These are phyloP conservation scores for Kodamaea lidongshanica DNA, from an alignment of 805 yeast genomes.

Conservation along the genomic window DNA sequence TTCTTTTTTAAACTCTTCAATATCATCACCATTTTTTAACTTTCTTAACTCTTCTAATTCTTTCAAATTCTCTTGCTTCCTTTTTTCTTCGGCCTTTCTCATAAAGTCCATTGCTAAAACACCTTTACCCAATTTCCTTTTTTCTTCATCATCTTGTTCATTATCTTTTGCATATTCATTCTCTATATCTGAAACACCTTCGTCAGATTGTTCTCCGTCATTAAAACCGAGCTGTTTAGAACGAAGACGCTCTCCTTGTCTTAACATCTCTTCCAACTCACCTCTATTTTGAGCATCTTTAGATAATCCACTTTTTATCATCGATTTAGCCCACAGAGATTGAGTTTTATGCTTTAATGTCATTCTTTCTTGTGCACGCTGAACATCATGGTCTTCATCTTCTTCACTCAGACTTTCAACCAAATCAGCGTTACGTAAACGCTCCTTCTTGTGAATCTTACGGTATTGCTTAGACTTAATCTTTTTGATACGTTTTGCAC, in stretches of 20 bases:
- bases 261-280: conserved; percentile 91
- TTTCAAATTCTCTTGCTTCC: conserved; percentile 51
- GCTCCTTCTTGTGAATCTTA: conserved; percentile 79
- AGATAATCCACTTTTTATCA: conserved; percentile 84
- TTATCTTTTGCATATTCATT: conserved; percentile 30
- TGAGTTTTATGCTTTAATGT: conserved; percentile 82
- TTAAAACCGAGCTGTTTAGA: conserved; percentile 64
- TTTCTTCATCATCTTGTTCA: conserved; percentile 29
- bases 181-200: conserved; percentile 44
- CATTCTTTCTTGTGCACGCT: conserved; percentile 90
- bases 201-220: conserved; percentile 50
- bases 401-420: conserved; percentile 56
- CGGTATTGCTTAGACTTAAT: conserved; percentile 89
- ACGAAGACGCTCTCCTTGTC: conserved; percentile 75
- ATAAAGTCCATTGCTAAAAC: conserved; percentile 92
- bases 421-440: conserved; percentile 59
- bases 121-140: conserved; percentile 67
- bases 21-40: conserved; percentile 38
- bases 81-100: conserved; percentile 79
- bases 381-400: conserved; percentile 61
- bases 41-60: conserved; percentile 45
- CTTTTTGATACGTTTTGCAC: conserved; percentile 86
- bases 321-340: conserved; percentile 83
- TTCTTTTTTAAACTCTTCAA: conserved; percentile 33
- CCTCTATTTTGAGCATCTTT: conserved; percentile 79